phyloP scores from a whole-genome alignment of 371 early-diverging fungal genomes.

The Mucor lusitanicus region DNA sequence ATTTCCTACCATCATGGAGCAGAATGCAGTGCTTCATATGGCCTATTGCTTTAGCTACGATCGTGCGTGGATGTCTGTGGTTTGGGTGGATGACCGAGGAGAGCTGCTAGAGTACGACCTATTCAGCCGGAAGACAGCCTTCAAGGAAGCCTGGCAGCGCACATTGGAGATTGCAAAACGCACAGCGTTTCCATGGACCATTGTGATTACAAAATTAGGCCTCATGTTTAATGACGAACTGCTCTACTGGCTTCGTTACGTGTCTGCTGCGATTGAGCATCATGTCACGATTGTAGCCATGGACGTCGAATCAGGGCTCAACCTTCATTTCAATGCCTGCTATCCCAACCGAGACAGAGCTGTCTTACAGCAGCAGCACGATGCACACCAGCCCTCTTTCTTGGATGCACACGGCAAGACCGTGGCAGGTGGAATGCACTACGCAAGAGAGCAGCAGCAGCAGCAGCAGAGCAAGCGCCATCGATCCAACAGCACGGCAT shows the following conservation, averaged over 20 bases:
- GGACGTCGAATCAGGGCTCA: slow-evolving; percentile 43
- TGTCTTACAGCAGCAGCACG: slow-evolving; percentile 1
- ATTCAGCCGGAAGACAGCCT: slow-evolving; percentile 17
- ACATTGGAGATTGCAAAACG: slow-evolving; percentile 26
- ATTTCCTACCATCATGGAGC: slow-evolving; percentile 16
- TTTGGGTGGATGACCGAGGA: slow-evolving; percentile 51
- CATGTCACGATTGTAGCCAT: slow-evolving; percentile 35
- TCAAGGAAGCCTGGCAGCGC: slow-evolving; percentile 40
- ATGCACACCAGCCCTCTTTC: slow-evolving; percentile 2
- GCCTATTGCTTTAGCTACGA: slow-evolving; percentile 54
- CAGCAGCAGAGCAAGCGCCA: background rate
- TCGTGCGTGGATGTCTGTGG: slow-evolving; percentile 44
- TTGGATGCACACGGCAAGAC: background rate
- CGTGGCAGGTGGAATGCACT: background rate
- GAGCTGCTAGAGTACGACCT: slow-evolving; percentile 36
- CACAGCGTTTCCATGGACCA: slow-evolving; percentile 25
- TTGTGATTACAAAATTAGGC: slow-evolving; percentile 41
- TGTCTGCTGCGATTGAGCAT: background rate
- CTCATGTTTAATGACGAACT: slow-evolving; percentile 41
- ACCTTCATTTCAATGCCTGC: slow-evolving; percentile 24
- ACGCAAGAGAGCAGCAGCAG: background rate
- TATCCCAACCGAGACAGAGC: slow-evolving; percentile 2
- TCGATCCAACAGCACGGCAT: background rate
- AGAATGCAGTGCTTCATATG: slow-evolving; percentile 36
- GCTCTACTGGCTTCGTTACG: slow-evolving; percentile 11